phyloP scores from a whole-genome alignment of 108 stramenopile genomes.

The Chaetoceros tenuissimus region DNA sequence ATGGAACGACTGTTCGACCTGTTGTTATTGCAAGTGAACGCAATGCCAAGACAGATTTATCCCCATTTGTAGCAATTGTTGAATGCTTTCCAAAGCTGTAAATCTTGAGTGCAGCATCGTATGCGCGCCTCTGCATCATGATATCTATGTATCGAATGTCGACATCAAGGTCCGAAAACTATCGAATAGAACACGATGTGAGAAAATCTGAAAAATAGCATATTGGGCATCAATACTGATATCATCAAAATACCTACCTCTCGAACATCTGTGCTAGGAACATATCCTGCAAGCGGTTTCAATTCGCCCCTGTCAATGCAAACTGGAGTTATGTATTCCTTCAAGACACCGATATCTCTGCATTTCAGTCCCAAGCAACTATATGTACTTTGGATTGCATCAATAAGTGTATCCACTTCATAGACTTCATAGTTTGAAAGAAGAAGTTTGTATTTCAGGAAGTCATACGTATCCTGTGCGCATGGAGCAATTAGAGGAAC shows the following conservation, averaged over 20 bases:
- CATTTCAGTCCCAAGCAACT: constrained; percentile 68
- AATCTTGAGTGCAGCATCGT: constrained; percentile 48
- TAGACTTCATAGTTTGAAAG: constrained; percentile 19
- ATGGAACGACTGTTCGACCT: constrained; percentile 50
- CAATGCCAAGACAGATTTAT: constrained; percentile 17
- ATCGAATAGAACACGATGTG: constrained; percentile 1
- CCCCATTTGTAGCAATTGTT: constrained; percentile 12
- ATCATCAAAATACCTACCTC: constrained; percentile 12
- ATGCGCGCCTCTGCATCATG: constrained; percentile 57
- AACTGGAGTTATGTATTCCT: constrained; percentile 15
- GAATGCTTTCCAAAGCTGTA: constrained; percentile 53
- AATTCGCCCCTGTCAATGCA: constrained; percentile 21
- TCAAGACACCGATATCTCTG: constrained; percentile 52
- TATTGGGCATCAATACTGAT: not conserved
- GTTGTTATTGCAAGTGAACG: constrained; percentile 41
- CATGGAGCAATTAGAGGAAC: constrained; percentile 64
- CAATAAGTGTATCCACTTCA: constrained; percentile 47
- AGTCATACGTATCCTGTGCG: constrained; percentile 31
- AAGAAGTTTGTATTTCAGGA: constrained; percentile 46
- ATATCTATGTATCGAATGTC: constrained; percentile 61
- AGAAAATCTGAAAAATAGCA: not conserved
- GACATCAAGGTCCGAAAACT: constrained; percentile 57
- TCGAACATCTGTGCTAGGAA: constrained; percentile 41
- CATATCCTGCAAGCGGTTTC: constrained; percentile 44
- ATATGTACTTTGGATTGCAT: constrained; percentile 35